Percentiles rank a stretch among this genome's conserved stretches.
Evolutionary conservation across 192 early-diverging fungal species (phyloP).

Genomic region (Coemansia sp.): DNA sequence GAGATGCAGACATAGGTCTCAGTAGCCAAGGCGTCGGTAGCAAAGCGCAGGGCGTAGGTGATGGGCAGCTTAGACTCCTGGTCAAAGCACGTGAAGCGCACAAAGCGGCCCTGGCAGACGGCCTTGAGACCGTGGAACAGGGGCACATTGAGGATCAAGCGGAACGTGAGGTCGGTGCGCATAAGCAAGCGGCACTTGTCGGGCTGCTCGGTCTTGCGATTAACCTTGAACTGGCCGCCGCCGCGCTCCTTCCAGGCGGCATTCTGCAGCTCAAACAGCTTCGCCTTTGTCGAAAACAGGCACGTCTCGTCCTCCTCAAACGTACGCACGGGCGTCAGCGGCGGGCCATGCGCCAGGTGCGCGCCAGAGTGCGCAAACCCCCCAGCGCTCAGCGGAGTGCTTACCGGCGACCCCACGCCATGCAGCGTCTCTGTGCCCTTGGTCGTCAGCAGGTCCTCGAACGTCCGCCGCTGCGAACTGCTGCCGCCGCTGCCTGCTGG

Average conservation of each 20-base stretch:
- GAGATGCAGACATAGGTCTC: constrained; percentile 14
- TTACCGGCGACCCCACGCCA: not conserved
- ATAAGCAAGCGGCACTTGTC: constrained; percentile 42
- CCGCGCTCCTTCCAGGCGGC: constrained; percentile 56
- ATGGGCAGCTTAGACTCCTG: constrained; percentile 16
- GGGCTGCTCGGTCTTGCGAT: constrained; percentile 21
- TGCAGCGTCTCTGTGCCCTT: constrained; percentile 39
- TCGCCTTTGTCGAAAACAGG: constrained; percentile 41
- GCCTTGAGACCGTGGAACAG: constrained; percentile 45
- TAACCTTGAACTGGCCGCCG: constrained; percentile 50
- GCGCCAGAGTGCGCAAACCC: too few species aligned
- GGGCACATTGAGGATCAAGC: constrained; percentile 50
- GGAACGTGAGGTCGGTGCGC: constrained; percentile 50
- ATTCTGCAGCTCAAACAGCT: constrained; percentile 46
- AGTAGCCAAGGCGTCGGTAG: constrained; percentile 26
- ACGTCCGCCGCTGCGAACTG: constrained; percentile 3
- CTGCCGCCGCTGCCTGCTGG: not conserved
- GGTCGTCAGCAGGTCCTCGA: constrained; percentile 42
- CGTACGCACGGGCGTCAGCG: constrained; percentile 25
- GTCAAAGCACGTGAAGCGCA: constrained; percentile 41
- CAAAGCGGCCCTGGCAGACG: constrained; percentile 30
- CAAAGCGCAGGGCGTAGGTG: constrained; percentile 38
- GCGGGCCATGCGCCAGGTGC: not conserved
- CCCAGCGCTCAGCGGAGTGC: not conserved
- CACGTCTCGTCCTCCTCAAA: constrained; percentile 58